Conservation (phyloP, 805 yeast genomes). For the Cyberlindnera amylophila region DNA sequence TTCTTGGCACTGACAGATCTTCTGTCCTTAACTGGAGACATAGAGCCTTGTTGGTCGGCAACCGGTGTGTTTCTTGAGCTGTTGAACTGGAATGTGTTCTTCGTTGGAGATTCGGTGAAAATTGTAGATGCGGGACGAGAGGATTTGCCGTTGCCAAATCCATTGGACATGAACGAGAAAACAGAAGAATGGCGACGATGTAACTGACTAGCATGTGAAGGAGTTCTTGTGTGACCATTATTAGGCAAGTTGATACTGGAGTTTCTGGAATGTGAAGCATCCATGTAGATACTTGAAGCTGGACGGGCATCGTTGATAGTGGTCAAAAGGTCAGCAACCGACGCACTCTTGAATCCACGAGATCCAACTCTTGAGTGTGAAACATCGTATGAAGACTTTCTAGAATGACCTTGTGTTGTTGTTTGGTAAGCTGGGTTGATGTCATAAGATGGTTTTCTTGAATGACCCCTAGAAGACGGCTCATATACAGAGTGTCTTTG, state of each 20-base stretch:
- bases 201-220: slow-evolving; percentile 38
- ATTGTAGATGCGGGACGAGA: slow-evolving; percentile 18
- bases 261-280: slow-evolving; percentile 31
- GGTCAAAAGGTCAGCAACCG: slow-evolving; percentile 32
- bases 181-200: slow-evolving; percentile 63
- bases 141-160: slow-evolving; percentile 8
- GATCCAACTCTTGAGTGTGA: slow-evolving; percentile 20
- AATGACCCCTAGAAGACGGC: slow-evolving; percentile 19
- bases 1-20: slow-evolving; percentile 52
- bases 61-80: neutral
- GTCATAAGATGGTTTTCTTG: slow-evolving; percentile 30
- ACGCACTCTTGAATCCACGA: slow-evolving; percentile 20
- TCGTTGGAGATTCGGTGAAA: slow-evolving; percentile 14
- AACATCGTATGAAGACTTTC: slow-evolving; percentile 27
- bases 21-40: slow-evolving; percentile 33
- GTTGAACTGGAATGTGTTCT: slow-evolving; percentile 8
- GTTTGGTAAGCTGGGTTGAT: slow-evolving; percentile 15
- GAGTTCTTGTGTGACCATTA: slow-evolving; percentile 37
- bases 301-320: slow-evolving; percentile 34
- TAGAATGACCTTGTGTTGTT: slow-evolving; percentile 18
- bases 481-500: slow-evolving; percentile 27
- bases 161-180: slow-evolving; percentile 42
- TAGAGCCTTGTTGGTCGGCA: slow-evolving; percentile 10
- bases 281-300: slow-evolving; percentile 50
- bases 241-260: slow-evolving; percentile 29